Base-by-base conservation (phyloP, 2,329 filamentous ascomycete species). In the Colletotrichum musicola region DNA sequence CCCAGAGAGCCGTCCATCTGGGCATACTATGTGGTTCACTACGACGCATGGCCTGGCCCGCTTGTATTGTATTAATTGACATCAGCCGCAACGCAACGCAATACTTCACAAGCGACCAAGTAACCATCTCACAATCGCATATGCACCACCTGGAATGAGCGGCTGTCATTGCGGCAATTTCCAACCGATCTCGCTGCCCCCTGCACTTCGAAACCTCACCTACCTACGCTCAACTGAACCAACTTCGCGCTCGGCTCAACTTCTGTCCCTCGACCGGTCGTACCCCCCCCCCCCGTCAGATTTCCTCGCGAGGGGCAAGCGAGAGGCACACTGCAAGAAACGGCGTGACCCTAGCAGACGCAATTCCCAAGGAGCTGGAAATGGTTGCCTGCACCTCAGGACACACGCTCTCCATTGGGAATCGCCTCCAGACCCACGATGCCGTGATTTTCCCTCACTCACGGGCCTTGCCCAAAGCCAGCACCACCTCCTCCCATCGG, bases 331-430 rank as follows among this genome's bases (percentile, higher is more conserved):
- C 51, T 47, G 64, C 54, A 18, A 46, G 66, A 50, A 62, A 58
- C 42, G 42, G 49, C 49, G 51, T 67, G 58, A 46, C 25, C 42
- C 66, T 65, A 60, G 56, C 42, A 18, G 47, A 22, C 49, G 66
- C 62, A 66, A 69, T 69, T 68, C 66, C 66, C 66, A 60, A 69
- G 66, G 44, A 46, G 54, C 66, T 69, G 66, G 66, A 69, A 69
- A 65, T 64, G 62, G 66, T 69, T 69, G 66, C 49, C 62, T 69
- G 66, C 62, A 65, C 66, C 62, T 65, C 50, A 65, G 66, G 62
- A 66, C 49, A 38, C 49, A 44, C 49, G 22, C 62, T 18, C 55
- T 65, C 42, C 50, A 55, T 68, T 60, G 16, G 65, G 65, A 57
- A 51, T 68, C 55, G 62, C 55, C 55, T 60, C 55, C 55, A 64